phyloP scores from a whole-genome alignment of 192 early-diverging fungal species.

The Backusella sp. region DNA sequence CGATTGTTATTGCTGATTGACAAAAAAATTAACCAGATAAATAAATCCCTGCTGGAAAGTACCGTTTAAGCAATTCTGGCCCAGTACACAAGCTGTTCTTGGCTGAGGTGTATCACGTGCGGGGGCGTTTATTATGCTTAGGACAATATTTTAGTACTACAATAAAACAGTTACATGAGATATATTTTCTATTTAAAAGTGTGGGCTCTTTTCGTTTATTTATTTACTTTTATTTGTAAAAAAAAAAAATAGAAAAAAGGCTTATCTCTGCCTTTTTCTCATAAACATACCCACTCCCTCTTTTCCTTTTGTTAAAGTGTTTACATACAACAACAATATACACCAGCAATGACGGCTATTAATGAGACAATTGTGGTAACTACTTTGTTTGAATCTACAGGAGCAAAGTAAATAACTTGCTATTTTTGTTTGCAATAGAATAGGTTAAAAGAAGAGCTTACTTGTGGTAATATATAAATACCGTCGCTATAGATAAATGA shows the following conservation, averaged over 20 bases:
- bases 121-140: background rate
- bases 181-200: background rate
- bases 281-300: background rate
- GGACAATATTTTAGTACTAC: background rate
- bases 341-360: background rate
- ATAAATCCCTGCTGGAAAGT: background rate
- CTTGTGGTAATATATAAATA: conserved; percentile 1
- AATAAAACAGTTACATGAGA: background rate
- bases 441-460: conserved; percentile 1
- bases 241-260: too few species aligned
- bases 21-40: background rate
- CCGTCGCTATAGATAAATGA: too few species aligned
- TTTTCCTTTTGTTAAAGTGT: background rate
- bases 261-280: too few species aligned
- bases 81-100: background rate
- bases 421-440: background rate
- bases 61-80: background rate
- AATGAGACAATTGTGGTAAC: background rate
- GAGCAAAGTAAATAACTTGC: background rate
- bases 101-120: background rate
- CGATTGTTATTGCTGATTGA: too few species aligned
- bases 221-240: too few species aligned
- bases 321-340: background rate
- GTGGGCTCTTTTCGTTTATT: background rate
- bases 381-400: background rate